These are phyloP conservation scores for Candida gigantensis DNA, from an alignment of 1,139 yeast genomes.

Conservation along the genomic window DNA sequence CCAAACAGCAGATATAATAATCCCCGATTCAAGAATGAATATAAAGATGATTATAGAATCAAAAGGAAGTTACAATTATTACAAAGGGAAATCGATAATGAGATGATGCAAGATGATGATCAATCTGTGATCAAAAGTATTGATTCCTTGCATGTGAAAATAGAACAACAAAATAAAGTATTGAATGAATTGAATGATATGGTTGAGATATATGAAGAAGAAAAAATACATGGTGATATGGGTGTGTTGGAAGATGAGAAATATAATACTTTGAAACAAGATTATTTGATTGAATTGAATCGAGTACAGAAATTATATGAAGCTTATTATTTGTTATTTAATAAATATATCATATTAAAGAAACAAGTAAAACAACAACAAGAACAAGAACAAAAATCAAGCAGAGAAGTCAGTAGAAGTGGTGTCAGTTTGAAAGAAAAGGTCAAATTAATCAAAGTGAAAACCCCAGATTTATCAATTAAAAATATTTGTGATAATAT, in stretches of 20 bases:
- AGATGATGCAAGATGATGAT: conserved; percentile 13
- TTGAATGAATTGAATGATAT: conserved; percentile 24
- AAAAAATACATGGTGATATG: conserved; percentile 3
- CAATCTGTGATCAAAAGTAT: conserved; percentile 13
- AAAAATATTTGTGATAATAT: conserved; percentile 26
- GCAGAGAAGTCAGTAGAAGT: no score
- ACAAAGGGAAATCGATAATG: conserved; percentile 19
- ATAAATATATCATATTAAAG: conserved; percentile 43
- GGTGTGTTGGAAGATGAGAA: conserved; percentile 7
- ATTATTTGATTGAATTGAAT: conserved; percentile 32
- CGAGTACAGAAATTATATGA: conserved; percentile 32
- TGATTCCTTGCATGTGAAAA: conserved; percentile 15
- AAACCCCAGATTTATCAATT: conserved; percentile 24
- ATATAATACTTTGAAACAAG: conserved; percentile 28
- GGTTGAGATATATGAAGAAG: conserved; percentile 20
- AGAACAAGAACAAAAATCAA: neutral
- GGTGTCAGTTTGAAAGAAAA: conserved; percentile 24
- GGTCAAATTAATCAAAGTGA: conserved; percentile 23
- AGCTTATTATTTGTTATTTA: conserved; percentile 41
- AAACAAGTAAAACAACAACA: conserved; percentile 2
- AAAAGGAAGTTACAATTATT: conserved; percentile 16
- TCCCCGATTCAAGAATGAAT: no score
- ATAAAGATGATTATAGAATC: conserved; percentile 5
- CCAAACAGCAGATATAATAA: no score
- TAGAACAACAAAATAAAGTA: conserved; percentile 24